These are phyloP conservation scores for Dianthus caryophyllus DNA, from an alignment of 148 eudicot genomes.

Conservation along the genomic window DNA sequence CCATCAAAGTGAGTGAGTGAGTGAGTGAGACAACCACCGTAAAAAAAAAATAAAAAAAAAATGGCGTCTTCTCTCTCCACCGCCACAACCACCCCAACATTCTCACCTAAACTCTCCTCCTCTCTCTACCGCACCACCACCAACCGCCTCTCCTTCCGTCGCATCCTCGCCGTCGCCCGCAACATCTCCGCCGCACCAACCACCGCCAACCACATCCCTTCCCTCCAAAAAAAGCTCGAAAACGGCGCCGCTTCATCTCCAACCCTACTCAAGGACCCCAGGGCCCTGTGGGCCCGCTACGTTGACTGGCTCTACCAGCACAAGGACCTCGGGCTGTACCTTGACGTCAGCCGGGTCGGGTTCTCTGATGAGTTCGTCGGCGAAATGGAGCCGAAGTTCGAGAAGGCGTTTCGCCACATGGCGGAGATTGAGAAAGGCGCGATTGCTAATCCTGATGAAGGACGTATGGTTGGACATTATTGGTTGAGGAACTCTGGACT, in stretches of 20 bases:
- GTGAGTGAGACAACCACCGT: no score
- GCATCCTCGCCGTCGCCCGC: conserved; percentile 40
- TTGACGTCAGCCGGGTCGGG: conserved; percentile 90
- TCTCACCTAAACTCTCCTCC: conserved; percentile 28
- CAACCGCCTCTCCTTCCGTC: conserved; percentile 21
- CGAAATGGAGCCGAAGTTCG: conserved; percentile 67
- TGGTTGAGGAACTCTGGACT: conserved; percentile 72
- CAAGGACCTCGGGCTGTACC: conserved; percentile 76
- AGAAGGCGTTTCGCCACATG: conserved; percentile 61
- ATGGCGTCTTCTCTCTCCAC: conserved; percentile 58
- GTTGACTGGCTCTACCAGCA: conserved; percentile 95
- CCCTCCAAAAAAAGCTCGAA: conserved; percentile 17
- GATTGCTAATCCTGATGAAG: conserved; percentile 92
- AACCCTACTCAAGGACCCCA: conserved; percentile 43
- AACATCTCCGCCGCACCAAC: conserved; percentile 31
- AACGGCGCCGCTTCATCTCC: conserved; percentile 25
- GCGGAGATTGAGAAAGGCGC: conserved; percentile 75
- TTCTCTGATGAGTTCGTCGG: conserved; percentile 57
- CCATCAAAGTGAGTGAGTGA: background rate
- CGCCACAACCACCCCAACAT: conserved; percentile 25
- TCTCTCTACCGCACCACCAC: conserved; percentile 17
- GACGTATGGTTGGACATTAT: conserved; percentile 96
- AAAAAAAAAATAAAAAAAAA: no score
- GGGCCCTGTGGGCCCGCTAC: conserved; percentile 61
- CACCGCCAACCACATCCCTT: conserved; percentile 13